Percentiles rank a stretch among this genome's conserved stretches.
phyloP scores from a whole-genome alignment of 345 rosid genomes.

The Gossypium anomalum region DNA sequence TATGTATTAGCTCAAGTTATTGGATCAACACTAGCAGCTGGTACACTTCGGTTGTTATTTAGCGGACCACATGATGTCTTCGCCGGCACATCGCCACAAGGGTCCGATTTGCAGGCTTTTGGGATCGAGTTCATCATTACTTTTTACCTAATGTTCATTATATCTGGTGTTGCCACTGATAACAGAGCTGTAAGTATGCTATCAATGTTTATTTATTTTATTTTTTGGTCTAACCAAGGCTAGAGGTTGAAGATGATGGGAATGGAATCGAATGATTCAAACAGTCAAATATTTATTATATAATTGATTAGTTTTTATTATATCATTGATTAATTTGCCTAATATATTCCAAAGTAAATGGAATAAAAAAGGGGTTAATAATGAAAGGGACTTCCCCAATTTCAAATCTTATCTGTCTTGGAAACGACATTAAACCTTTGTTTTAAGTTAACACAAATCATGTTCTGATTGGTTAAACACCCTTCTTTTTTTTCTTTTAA shows the following conservation, averaged over 20 bases:
- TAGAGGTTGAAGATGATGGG: too few relatives aligned
- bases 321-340: not conserved
- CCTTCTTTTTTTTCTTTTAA: not conserved
- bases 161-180: slow-evolving; percentile 89
- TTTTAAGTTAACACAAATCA: not conserved
- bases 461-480: not conserved
- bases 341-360: not conserved
- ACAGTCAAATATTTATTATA: too few relatives aligned
- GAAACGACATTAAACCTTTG: not conserved
- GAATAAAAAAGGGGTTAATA: too few relatives aligned
- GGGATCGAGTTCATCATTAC: slow-evolving; percentile 90
- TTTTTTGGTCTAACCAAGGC: too few relatives aligned
- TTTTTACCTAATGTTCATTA: slow-evolving; percentile 84
- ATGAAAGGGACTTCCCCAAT: not conserved
- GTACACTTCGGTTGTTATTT: slow-evolving; percentile 67
- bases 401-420: slow-evolving; percentile 4
- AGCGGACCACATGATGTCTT: slow-evolving; percentile 59
- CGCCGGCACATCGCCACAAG: slow-evolving; percentile 70
- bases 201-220: too few relatives aligned
- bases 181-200: slow-evolving; percentile 70
- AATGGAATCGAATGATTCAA: too few relatives aligned
- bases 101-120: slow-evolving; percentile 64
- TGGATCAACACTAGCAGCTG: slow-evolving; percentile 78
- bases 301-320: too few relatives aligned
- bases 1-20: slow-evolving; percentile 60